Percentiles rank a stretch among this genome's conserved stretches.
phyloP scores from a whole-genome alignment of 345 rosid genomes.

The Lepidium didymum region DNA sequence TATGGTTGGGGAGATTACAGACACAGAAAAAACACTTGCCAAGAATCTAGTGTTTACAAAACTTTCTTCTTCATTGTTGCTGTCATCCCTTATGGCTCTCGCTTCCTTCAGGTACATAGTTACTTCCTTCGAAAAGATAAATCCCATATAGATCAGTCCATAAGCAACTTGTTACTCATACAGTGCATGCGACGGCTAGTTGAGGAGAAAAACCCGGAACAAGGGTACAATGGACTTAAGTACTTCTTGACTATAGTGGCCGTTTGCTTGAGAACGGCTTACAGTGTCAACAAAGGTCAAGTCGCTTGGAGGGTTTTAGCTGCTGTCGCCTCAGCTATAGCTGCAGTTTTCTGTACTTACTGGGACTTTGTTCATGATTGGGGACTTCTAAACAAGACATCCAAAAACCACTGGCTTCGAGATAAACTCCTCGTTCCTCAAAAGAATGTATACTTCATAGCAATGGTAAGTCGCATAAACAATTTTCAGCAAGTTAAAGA shows the following conservation, averaged over 20 bases:
- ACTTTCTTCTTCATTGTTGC: slow-evolving; percentile 49
- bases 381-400: slow-evolving; percentile 57
- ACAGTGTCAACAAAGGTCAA: slow-evolving; percentile 17
- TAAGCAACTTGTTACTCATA: slow-evolving; percentile 1
- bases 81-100: slow-evolving; percentile 42
- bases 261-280: slow-evolving; percentile 52
- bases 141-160: background rate
- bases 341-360: slow-evolving; percentile 44
- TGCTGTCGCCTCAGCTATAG: slow-evolving; percentile 33
- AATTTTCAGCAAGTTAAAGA: background rate
- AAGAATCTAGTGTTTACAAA: slow-evolving; percentile 9
- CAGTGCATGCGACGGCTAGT: slow-evolving; percentile 56
- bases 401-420: slow-evolving; percentile 58
- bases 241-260: slow-evolving; percentile 58
- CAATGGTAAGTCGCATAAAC: slow-evolving; percentile 41
- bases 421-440: slow-evolving; percentile 61
- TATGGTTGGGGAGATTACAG: slow-evolving; percentile 57
- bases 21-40: slow-evolving; percentile 38
- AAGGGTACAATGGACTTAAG: slow-evolving; percentile 53
- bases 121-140: background rate
- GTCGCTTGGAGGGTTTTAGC: slow-evolving; percentile 37
- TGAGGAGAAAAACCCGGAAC: slow-evolving; percentile 51
- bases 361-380: slow-evolving; percentile 68
- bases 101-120: slow-evolving; percentile 50
- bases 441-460: slow-evolving; percentile 43